Percentiles rank a stretch among this genome's conserved stretches.
Conservation (phyloP, 2,329 filamentous ascomycete genomes). For the Verticillium zaregamsianum region DNA sequence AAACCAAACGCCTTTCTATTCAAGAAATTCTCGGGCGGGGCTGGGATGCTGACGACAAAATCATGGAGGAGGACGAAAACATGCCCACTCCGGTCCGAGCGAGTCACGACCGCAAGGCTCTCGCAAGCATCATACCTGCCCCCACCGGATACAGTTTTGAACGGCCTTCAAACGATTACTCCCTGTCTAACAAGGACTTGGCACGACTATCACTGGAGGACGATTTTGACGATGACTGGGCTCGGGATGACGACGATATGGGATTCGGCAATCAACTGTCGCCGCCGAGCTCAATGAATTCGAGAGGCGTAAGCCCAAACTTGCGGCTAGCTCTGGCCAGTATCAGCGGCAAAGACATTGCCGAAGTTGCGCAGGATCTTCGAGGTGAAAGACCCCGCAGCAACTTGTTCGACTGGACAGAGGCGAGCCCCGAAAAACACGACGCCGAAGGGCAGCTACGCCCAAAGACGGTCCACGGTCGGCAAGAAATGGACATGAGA, state of each 20-base stretch:
- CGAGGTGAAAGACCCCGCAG: conserved; percentile 52
- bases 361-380: conserved; percentile 21
- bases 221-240: conserved; percentile 62
- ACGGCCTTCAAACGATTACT: conserved; percentile 23
- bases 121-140: not conserved
- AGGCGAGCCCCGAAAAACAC: conserved; percentile 59
- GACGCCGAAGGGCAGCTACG: conserved; percentile 55
- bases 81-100: conserved; percentile 45
- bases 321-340: conserved; percentile 50
- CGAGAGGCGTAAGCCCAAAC: conserved; percentile 47
- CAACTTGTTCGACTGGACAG: conserved; percentile 76
- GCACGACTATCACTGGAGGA: conserved; percentile 54
- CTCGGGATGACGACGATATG: conserved; percentile 49
- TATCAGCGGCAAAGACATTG: conserved; percentile 43
- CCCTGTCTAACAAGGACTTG: conserved; percentile 34
- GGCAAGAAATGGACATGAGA: conserved; percentile 66
- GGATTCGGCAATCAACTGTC: conserved; percentile 53
- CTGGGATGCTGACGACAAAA: conserved; percentile 52
- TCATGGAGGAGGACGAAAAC: conserved; percentile 60
- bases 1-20: conserved; percentile 52
- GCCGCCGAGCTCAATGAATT: conserved; percentile 53
- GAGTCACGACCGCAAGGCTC: conserved; percentile 23
- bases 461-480: conserved; percentile 72
- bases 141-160: conserved; percentile 10
- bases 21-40: conserved; percentile 54